Percentiles rank a stretch among this genome's conserved stretches.
Evolutionary conservation across 345 rosid genomes (phyloP).

Genomic region (Trapa incisa): DNA sequence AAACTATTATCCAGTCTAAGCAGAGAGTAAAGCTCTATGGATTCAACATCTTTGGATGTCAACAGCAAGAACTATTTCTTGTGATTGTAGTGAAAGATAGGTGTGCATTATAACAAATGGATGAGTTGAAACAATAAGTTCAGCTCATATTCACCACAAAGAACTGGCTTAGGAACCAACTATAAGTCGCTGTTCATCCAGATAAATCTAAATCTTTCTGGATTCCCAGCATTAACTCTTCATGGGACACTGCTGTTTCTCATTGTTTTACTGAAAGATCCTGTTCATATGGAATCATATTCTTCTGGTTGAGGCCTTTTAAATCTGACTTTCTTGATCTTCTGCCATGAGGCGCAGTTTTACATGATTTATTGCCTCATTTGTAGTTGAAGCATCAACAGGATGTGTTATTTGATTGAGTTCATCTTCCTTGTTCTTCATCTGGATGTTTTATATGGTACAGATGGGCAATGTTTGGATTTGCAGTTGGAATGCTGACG

Average conservation of each 20-base stretch:
- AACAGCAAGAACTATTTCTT: not conserved
- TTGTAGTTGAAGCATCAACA: not conserved
- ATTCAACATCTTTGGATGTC: not conserved
- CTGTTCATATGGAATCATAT: too few relatives aligned
- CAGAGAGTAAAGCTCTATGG: not conserved
- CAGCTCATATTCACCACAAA: too few relatives aligned
- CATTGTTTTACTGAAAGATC: too few relatives aligned
- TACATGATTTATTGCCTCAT: not conserved
- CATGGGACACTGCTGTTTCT: too few relatives aligned
- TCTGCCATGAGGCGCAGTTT: not conserved
- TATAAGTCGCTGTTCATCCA: too few relatives aligned
- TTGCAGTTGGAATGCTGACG: constrained; percentile 81
- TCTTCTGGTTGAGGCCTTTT: not conserved
- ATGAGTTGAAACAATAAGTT: too few relatives aligned
- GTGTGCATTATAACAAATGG: too few relatives aligned
- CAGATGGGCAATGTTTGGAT: constrained; percentile 98
- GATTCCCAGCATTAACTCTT: too few relatives aligned
- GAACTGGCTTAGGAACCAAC: too few relatives aligned
- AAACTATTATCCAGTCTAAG: not conserved
- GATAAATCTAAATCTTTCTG: too few relatives aligned
- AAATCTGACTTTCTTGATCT: not conserved
- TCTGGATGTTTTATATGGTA: not conserved
- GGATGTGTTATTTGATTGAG: not conserved
- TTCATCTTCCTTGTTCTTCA: not conserved
- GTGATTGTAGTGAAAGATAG: not conserved